phyloP scores from a whole-genome alignment of 257 asterid species.

The Penstemon eatonii region DNA sequence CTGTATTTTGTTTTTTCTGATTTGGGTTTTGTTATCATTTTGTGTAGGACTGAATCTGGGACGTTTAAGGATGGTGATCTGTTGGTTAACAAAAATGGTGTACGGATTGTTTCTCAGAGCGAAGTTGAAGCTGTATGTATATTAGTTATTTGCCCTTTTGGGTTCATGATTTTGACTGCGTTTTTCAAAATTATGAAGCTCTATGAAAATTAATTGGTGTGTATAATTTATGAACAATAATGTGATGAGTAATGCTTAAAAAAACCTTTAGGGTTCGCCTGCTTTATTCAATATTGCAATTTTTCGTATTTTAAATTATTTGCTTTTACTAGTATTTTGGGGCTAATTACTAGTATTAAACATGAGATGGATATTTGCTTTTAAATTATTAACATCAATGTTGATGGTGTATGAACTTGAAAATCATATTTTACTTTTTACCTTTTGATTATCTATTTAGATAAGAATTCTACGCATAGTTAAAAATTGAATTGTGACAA shows the following conservation, averaged over 20 bases:
- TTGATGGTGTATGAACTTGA: background rate
- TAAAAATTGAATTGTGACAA: background rate
- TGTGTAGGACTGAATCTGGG: constrained; percentile 83
- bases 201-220: background rate
- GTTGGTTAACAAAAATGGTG: constrained; percentile 89
- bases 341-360: background rate
- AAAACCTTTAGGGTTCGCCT: too few species aligned
- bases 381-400: background rate
- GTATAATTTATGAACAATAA: background rate
- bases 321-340: too few species aligned
- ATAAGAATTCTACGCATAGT: too few species aligned
- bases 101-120: constrained; percentile 71
- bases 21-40: constrained; percentile 21
- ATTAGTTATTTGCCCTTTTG: background rate
- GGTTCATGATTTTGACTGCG: constrained; percentile 16
- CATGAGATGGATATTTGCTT: constrained; percentile 1
- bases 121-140: constrained; percentile 70
- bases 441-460: background rate
- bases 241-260: constrained; percentile 3
- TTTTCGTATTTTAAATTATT: too few species aligned
- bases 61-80: constrained; percentile 98
- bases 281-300: background rate
- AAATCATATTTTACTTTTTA: background rate
- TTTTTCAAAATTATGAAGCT: background rate
- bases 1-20: background rate